Evolutionary conservation across 192 early-diverging fungal genomes (phyloP).

Genomic region (Helicostylum pulchrum): DNA sequence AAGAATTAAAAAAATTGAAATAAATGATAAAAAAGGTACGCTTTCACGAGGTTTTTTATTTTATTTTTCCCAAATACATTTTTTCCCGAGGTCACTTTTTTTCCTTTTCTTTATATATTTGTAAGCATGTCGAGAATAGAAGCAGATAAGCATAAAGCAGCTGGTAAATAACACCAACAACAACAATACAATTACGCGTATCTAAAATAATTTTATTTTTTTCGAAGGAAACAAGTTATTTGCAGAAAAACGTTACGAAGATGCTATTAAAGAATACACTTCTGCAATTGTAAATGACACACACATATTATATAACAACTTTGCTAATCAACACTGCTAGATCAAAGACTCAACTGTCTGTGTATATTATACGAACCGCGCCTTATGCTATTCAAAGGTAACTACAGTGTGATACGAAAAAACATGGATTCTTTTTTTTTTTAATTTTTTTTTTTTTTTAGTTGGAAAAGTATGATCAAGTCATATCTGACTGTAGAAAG

Average conservation of each 20-base stretch:
- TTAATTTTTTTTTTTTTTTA: slow-evolving; percentile 11
- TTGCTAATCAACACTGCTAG: slow-evolving; percentile 22
- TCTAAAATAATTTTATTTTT: background rate
- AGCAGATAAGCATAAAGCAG: slow-evolving; percentile 26
- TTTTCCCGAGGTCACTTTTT: background rate
- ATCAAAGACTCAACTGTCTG: slow-evolving; percentile 60
- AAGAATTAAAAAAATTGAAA: slow-evolving; percentile 10
- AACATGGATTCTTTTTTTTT: background rate
- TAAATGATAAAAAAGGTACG: slow-evolving; percentile 8
- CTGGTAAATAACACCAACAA: slow-evolving; percentile 4
- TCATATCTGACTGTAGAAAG: slow-evolving; percentile 58
- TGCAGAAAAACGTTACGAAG: slow-evolving; percentile 51
- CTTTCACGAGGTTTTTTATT: background rate
- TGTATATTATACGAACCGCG: slow-evolving; percentile 82
- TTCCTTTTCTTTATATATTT: background rate
- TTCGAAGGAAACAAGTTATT: slow-evolving; percentile 62
- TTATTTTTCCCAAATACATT: no score
- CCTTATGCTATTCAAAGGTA: slow-evolving; percentile 68
- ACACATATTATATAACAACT: background rate
- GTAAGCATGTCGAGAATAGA: slow-evolving; percentile 17
- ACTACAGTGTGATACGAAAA: background rate
- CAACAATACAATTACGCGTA: background rate
- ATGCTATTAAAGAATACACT: slow-evolving; percentile 71
- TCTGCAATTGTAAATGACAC: slow-evolving; percentile 61
- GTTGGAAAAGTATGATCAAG: slow-evolving; percentile 54